phyloP scores from a whole-genome alignment of 2,329 filamentous ascomycete genomes.

The Venturia effusa region DNA sequence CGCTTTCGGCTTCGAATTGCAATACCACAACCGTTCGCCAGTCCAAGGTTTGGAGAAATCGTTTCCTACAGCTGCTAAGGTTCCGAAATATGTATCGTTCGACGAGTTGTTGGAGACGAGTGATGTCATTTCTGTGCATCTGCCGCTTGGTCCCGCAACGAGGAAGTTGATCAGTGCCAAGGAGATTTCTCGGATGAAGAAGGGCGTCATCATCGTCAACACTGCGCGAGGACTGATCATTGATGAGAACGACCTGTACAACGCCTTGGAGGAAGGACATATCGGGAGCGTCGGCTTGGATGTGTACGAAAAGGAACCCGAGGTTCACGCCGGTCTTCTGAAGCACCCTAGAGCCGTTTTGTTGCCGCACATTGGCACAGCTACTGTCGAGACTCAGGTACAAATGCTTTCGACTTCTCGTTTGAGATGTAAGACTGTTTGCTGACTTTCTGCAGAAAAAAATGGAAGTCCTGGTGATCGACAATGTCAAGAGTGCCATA shows the following conservation, averaged over 20 bases:
- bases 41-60: conserved; percentile 24
- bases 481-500: not conserved
- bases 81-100: conserved; percentile 44
- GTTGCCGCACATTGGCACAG: conserved; percentile 50
- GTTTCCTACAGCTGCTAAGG: conserved; percentile 20
- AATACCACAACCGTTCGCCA: conserved; percentile 45
- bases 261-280: conserved; percentile 42
- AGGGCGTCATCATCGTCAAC: conserved; percentile 46
- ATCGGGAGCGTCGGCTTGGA: conserved; percentile 45
- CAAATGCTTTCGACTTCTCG: conserved; percentile 13
- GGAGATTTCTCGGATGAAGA: conserved; percentile 44
- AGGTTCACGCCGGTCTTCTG: conserved; percentile 40
- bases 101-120: conserved; percentile 42
- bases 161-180: conserved; percentile 41
- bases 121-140: conserved; percentile 45
- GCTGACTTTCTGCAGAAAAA: not conserved
- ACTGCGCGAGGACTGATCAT: conserved; percentile 47
- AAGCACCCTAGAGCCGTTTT: conserved; percentile 41
- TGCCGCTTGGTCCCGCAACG: conserved; percentile 40
- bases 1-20: conserved; percentile 46
- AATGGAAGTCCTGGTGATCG: conserved; percentile 3
- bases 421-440: not conserved
- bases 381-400: conserved; percentile 48
- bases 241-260: conserved; percentile 44
- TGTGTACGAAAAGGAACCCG: conserved; percentile 48